phyloP scores from a whole-genome alignment of 2,329 filamentous ascomycete genomes.

The Clonostachys sp. region DNA sequence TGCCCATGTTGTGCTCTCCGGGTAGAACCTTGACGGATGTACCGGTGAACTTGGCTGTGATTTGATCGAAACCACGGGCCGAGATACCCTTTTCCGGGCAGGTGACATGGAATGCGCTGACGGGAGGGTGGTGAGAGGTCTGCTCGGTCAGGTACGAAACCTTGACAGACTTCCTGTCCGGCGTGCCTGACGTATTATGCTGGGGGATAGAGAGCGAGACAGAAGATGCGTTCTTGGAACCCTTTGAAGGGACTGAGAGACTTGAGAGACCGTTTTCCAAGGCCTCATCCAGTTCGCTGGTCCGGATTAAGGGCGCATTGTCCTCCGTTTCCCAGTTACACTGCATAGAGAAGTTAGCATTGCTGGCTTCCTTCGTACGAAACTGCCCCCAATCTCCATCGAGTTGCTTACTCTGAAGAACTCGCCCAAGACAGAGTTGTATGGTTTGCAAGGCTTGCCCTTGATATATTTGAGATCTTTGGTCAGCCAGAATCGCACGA shows the following conservation, averaged over 20 bases:
- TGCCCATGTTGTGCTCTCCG: conserved; percentile 90
- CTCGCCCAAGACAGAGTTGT: conserved; percentile 94
- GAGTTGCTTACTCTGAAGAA: conserved; percentile 77
- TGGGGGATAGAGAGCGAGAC: conserved; percentile 47
- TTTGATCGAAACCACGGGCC: conserved; percentile 89
- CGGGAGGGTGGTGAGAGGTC: conserved; percentile 94
- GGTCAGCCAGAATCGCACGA: conserved; percentile 96
- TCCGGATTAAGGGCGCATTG: conserved; percentile 62
- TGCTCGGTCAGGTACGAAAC: conserved; percentile 96
- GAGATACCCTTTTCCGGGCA: conserved; percentile 87
- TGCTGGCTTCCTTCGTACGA: not conserved
- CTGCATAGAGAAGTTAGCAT: conserved; percentile 30
- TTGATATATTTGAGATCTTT: conserved; percentile 99
- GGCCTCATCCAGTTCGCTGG: conserved; percentile 27
- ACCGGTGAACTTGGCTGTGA: conserved; percentile 96
- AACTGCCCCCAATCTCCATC: not conserved
- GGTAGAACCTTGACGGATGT: conserved; percentile 89
- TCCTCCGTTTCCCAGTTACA: conserved; percentile 95
- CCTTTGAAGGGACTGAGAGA: conserved; percentile 37
- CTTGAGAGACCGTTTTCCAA: conserved; percentile 14
- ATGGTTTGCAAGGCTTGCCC: conserved; percentile 97
- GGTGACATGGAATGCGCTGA: conserved; percentile 91
- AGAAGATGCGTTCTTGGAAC: conserved; percentile 39
- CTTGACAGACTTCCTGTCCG: conserved; percentile 55
- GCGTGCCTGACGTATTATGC: conserved; percentile 29